These are phyloP conservation scores for Plasmodium fragile DNA, from an alignment of 169 alveolate genomes.

Conservation along the genomic window DNA sequence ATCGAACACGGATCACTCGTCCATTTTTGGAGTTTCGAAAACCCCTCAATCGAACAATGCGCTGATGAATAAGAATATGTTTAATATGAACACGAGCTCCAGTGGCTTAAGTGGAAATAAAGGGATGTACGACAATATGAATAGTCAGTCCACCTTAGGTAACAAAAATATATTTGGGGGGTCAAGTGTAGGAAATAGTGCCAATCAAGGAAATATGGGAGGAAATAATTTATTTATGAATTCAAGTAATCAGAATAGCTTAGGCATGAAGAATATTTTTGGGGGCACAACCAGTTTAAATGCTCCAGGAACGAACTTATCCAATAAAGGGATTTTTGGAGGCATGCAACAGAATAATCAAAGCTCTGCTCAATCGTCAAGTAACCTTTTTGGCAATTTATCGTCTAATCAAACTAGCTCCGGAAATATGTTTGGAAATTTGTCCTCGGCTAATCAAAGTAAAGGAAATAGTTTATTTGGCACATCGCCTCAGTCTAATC, in stretches of 20 bases:
- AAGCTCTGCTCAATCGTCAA: slow-evolving; percentile 13
- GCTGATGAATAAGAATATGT: slow-evolving; percentile 43
- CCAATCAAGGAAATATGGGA: slow-evolving; percentile 46
- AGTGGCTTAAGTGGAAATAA: slow-evolving; percentile 22
- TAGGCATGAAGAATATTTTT: slow-evolving; percentile 57
- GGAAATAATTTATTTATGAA: slow-evolving; percentile 66
- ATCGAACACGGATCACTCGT: slow-evolving; percentile 24
- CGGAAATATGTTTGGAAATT: slow-evolving; percentile 38
- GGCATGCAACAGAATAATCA: slow-evolving; percentile 59
- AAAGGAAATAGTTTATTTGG: slow-evolving; percentile 61
- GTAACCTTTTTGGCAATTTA: slow-evolving; percentile 56
- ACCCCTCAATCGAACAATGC: slow-evolving; percentile 54
- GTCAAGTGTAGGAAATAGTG: slow-evolving; percentile 18
- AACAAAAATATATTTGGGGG: slow-evolving; percentile 60
- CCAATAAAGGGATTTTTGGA: slow-evolving; percentile 70
- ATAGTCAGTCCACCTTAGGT: slow-evolving; percentile 30
- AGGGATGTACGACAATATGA: slow-evolving; percentile 58
- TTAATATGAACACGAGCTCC: slow-evolving; percentile 21
- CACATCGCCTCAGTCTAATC: slow-evolving; percentile 12
- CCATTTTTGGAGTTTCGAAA: slow-evolving; percentile 63
- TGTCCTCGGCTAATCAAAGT: slow-evolving; percentile 46
- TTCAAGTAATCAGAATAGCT: slow-evolving; percentile 57
- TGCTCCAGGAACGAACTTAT: slow-evolving; percentile 57
- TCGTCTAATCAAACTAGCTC: slow-evolving; percentile 35
- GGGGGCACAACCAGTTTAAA: slow-evolving; percentile 56